Evolutionary conservation across 352 stramenopile species (phyloP).

Genomic region (Globisporangium nunn): DNA sequence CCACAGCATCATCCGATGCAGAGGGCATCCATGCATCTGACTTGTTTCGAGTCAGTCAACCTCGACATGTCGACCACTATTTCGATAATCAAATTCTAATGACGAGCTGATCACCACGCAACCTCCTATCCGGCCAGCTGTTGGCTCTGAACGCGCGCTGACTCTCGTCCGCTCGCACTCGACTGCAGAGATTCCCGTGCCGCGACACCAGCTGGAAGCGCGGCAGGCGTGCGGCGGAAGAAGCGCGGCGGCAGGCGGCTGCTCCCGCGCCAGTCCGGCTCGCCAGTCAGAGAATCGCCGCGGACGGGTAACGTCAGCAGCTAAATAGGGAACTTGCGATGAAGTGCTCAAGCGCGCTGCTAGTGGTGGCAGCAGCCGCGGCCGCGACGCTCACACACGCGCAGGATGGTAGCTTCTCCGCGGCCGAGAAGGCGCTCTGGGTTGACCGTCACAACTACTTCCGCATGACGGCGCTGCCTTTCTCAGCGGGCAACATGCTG

Average conservation of each 20-base stretch:
- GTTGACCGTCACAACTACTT: slow-evolving; percentile 79
- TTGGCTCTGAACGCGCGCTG: not conserved
- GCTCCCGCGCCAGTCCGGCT: not conserved
- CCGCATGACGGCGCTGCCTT: slow-evolving; percentile 61
- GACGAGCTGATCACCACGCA: not conserved
- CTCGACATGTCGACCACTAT: not conserved
- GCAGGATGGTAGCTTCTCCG: slow-evolving; percentile 16
- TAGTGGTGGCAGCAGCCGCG: not conserved
- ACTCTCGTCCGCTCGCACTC: not conserved
- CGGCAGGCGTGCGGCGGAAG: not conserved
- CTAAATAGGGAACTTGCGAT: not conserved
- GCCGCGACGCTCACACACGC: slow-evolving; percentile 3
- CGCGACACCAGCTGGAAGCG: not conserved
- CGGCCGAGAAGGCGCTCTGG: slow-evolving; percentile 49
- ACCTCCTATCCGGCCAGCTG: not conserved
- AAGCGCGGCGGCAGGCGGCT: not conserved
- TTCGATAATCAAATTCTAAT: not conserved
- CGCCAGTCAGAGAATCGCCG: not conserved
- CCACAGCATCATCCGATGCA: too few relatives aligned
- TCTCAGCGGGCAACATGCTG: slow-evolving; percentile 56
- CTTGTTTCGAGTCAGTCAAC: not conserved
- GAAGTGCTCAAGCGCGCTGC: slow-evolving; percentile 11
- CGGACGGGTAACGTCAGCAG: not conserved
- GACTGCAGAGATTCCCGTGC: not conserved
- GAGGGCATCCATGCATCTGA: not conserved